Evolutionary conservation across 2,329 filamentous ascomycete species (phyloP).

Genomic region (Arthrobotrys conoides): DNA sequence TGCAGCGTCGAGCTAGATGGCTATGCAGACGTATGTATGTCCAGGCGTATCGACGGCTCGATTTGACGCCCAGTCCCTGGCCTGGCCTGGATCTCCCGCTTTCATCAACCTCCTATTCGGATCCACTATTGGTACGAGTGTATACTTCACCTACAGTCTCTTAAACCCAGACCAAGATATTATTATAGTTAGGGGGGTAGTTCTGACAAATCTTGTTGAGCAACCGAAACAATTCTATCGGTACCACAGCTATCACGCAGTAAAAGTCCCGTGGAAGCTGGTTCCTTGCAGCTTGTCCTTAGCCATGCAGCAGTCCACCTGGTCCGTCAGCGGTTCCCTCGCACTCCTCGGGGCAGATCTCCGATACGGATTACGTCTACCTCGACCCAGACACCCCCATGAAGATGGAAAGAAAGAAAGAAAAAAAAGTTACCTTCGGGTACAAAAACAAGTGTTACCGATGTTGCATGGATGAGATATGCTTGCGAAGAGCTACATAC

Average conservation of each 20-base stretch:
- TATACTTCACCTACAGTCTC: slow-evolving; percentile 11
- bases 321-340: slow-evolving; percentile 15
- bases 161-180: no score
- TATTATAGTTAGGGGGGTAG: neutral
- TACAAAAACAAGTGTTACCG: slow-evolving; percentile 44
- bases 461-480: slow-evolving; percentile 18
- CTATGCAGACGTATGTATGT: slow-evolving; percentile 4
- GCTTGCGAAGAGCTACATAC: slow-evolving; percentile 1
- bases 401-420: neutral
- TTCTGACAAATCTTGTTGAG: slow-evolving; percentile 24
- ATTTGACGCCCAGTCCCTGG: neutral
- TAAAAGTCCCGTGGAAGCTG: slow-evolving; percentile 18
- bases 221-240: slow-evolving; percentile 4
- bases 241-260: slow-evolving; percentile 16
- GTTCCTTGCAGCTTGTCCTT: slow-evolving; percentile 50
- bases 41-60: slow-evolving; percentile 30
- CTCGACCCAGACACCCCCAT: slow-evolving; percentile 17
- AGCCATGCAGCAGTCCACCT: slow-evolving; percentile 29
- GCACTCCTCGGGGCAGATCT: slow-evolving; percentile 48
- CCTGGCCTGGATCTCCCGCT: slow-evolving; percentile 18
- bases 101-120: neutral
- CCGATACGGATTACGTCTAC: slow-evolving; percentile 47
- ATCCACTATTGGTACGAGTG: slow-evolving; percentile 6
- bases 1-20: slow-evolving; percentile 20
- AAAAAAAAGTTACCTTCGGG: slow-evolving; percentile 58